A percentile compares a stretch with the other conserved stretches of the same genome.
phyloP scores from a whole-genome alignment of 1,284 basidiomycete genomes.

The Psilocybe mexicana region DNA sequence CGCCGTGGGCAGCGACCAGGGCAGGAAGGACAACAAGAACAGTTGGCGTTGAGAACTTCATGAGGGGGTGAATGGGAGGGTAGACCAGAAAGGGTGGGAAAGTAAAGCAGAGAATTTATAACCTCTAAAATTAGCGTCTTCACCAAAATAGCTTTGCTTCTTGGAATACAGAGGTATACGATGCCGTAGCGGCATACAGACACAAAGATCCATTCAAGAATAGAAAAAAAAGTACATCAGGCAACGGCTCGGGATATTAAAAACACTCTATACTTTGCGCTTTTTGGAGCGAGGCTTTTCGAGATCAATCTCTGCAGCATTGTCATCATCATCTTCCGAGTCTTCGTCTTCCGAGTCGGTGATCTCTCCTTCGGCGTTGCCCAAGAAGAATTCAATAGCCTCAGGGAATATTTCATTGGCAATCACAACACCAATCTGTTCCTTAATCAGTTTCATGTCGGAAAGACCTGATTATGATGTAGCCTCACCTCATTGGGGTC shows the following conservation, averaged over 20 bases:
- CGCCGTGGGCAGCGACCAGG: slow-evolving; percentile 1
- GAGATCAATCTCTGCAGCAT: slow-evolving; percentile 79
- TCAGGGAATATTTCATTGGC: slow-evolving; percentile 78
- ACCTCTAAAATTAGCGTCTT: slow-evolving; percentile 1
- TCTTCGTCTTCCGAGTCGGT: slow-evolving; percentile 65
- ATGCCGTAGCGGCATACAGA: not conserved
- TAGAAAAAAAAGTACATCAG: slow-evolving; percentile 12
- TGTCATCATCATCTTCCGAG: slow-evolving; percentile 61
- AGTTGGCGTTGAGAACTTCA: slow-evolving; percentile 4
- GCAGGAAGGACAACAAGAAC: slow-evolving; percentile 5
- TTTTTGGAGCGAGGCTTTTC: slow-evolving; percentile 79
- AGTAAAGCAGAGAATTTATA: not conserved
- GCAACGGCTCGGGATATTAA: slow-evolving; percentile 6
- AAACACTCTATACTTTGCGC: slow-evolving; percentile 51
- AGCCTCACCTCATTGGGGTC: slow-evolving; percentile 69
- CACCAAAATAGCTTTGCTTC: slow-evolving; percentile 10
- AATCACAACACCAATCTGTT: slow-evolving; percentile 67
- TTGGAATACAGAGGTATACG: not conserved
- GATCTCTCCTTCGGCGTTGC: slow-evolving; percentile 62
- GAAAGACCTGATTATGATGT: not conserved
- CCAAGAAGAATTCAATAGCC: slow-evolving; percentile 77
- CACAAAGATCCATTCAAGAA: slow-evolving; percentile 5
- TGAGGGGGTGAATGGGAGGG: not conserved
- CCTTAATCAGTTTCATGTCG: slow-evolving; percentile 9
- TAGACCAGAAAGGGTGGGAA: slow-evolving; percentile 1